Percentiles rank a stretch among this genome's conserved stretches.
These are phyloP conservation scores for Oryza longistaminata DNA, from an alignment of 176 grass and related monocot species.

Conservation along the genomic window DNA sequence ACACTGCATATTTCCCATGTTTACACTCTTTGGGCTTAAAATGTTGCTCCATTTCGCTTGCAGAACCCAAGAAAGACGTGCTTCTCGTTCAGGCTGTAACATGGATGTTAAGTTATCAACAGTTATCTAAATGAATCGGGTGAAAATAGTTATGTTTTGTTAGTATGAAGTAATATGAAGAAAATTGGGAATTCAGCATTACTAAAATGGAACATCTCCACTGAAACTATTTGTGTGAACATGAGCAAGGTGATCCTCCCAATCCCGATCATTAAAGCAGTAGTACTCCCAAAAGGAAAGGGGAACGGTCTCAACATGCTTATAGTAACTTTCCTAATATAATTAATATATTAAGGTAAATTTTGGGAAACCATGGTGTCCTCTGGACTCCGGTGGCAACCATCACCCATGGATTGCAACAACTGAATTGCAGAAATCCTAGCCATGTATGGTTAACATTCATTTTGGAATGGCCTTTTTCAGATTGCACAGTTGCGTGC, in stretches of 20 bases:
- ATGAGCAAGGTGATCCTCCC: too few species aligned
- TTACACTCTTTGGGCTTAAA: too few species aligned
- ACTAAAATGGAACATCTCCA: background rate
- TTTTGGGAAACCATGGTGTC: too few species aligned
- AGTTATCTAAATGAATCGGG: background rate
- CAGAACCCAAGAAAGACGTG: too few species aligned
- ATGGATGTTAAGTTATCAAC: background rate
- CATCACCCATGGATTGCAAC: background rate
- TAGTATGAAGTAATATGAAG: background rate
- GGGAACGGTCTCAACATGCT: too few species aligned
- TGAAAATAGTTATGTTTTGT: background rate
- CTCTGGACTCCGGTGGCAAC: background rate
- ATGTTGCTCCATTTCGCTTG: too few species aligned
- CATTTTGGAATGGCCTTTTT: background rate
- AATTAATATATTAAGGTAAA: too few species aligned
- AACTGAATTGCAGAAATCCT: background rate
- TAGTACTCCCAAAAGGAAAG: too few species aligned
- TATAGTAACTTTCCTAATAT: too few species aligned
- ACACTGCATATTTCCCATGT: too few species aligned
- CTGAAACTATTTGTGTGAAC: background rate
- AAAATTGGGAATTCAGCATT: background rate
- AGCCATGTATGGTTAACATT: background rate
- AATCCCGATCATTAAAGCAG: too few species aligned
- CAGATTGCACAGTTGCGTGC: background rate
- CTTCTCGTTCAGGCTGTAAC: background rate